A percentile compares a stretch with the other conserved stretches of the same genome.
These are phyloP conservation scores for Penicillium diatomitis DNA, from an alignment of 495 filamentous ascomycete genomes.

Conservation along the genomic window DNA sequence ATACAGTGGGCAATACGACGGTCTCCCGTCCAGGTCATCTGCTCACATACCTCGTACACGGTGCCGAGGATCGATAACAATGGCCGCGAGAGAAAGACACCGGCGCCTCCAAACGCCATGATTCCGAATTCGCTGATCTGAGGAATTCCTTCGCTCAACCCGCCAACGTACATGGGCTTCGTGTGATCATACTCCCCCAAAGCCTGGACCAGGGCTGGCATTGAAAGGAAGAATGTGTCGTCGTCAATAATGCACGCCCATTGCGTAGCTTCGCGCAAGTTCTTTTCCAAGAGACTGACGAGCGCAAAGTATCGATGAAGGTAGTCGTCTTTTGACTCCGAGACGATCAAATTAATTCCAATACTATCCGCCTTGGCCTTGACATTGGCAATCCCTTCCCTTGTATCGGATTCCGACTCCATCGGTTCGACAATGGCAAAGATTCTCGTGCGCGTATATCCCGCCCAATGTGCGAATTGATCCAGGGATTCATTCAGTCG, in stretches of 20 bases:
- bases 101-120: constrained; percentile 52
- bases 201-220: constrained; percentile 38
- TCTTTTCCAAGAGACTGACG: constrained; percentile 39
- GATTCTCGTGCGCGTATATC: constrained; percentile 45
- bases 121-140: constrained; percentile 42
- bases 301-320: constrained; percentile 53
- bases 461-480: constrained; percentile 53
- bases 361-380: constrained; percentile 31
- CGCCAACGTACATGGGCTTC: constrained; percentile 44
- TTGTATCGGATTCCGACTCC: constrained; percentile 14
- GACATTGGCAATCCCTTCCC: constrained; percentile 8
- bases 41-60: constrained; percentile 26
- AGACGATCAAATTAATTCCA: constrained; percentile 43
- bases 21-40: constrained; percentile 36
- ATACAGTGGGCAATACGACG: constrained; percentile 45
- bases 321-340: constrained; percentile 39
- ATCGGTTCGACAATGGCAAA: constrained; percentile 47
- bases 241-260: constrained; percentile 62
- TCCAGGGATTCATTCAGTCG: constrained; percentile 48
- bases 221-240: constrained; percentile 57
- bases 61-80: constrained; percentile 31
- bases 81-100: constrained; percentile 48
- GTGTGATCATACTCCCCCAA: constrained; percentile 38
- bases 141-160: constrained; percentile 44
- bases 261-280: constrained; percentile 37